Base-by-base conservation (phyloP, 2,329 filamentous ascomycete species). In the Diaporthe amygdali region DNA sequence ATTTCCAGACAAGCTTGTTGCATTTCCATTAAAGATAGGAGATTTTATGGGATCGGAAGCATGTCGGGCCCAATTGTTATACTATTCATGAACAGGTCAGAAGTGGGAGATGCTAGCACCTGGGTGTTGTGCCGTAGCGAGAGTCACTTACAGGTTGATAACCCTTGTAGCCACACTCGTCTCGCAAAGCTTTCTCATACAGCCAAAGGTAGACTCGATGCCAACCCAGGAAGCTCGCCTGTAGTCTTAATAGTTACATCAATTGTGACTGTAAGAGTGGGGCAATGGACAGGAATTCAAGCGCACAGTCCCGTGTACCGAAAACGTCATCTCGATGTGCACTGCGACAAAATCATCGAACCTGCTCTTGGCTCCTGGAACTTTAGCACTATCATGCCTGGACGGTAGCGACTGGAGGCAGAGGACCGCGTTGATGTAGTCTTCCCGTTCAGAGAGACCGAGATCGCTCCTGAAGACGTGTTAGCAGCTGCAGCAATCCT, bases 221-320 rank as follows among this genome's bases (percentile, higher is more conserved):
- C 69, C 69, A 71, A 17, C 49, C 47, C 2, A 71, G 64, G 49
- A 71, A 71, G 41, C 68, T 71, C 9, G 63, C 69, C 69, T 71
- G 25, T 10, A 9, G 7, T 34, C 10, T 64, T 20, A 49, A n/a
- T n/a, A 20, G 2, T 27, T 20, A 17, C n/a, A 25, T 9, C 7
- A 12, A 15, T 8, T 5, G 8, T 25, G 3, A 2, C 30, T n/a
- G 20, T 41, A 14, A 1, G 27, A 5, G 14, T 20, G 17, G 10
- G 14, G 27, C 27, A 56, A 25, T 9, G 17, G 25, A 14, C 5
- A 34, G 14, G 9, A 30, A 17, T 8, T 41, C 14, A 9, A 20
- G 47, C 64, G 47, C 15, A 67, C 64, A 56, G 64, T 67, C 20
- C 47, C 47, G 41, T 67, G 64, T 5, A 67, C 51, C 5, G 34